phyloP scores from a whole-genome alignment of 345 rosid genomes.

The Eucalyptus leucophloia region DNA sequence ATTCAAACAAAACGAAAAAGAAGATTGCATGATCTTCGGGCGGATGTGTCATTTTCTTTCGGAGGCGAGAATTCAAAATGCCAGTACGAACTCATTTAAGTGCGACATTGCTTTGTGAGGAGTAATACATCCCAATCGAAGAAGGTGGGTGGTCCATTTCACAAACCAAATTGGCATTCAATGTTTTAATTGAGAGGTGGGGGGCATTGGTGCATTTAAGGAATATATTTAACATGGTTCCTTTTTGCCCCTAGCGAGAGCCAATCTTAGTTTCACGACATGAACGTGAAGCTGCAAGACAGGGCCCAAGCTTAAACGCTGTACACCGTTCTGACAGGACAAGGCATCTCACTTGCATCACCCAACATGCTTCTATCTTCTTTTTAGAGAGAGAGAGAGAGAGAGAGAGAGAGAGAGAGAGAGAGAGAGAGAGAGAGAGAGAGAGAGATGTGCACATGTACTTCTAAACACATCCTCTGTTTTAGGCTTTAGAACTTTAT shows the following conservation, averaged over 20 bases:
- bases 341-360: neutral
- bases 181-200: neutral
- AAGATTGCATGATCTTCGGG: neutral
- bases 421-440: neutral
- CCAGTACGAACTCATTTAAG: neutral
- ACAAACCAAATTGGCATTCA: neutral
- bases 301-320: neutral
- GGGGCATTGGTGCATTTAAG: neutral
- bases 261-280: neutral
- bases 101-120: neutral
- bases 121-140: neutral
- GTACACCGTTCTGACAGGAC: neutral
- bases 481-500: neutral
- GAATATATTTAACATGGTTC: neutral
- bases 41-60: neutral
- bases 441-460: neutral
- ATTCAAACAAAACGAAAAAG: neutral
- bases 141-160: neutral
- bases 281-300: neutral
- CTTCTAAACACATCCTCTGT: neutral
- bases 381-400: neutral
- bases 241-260: neutral
- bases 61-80: neutral
- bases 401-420: neutral
- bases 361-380: neutral